Percentiles rank a stretch among this genome's conserved stretches.
These are phyloP conservation scores for Graphiopsis chlorocephala DNA, from an alignment of 2,329 filamentous ascomycete genomes.

Conservation along the genomic window DNA sequence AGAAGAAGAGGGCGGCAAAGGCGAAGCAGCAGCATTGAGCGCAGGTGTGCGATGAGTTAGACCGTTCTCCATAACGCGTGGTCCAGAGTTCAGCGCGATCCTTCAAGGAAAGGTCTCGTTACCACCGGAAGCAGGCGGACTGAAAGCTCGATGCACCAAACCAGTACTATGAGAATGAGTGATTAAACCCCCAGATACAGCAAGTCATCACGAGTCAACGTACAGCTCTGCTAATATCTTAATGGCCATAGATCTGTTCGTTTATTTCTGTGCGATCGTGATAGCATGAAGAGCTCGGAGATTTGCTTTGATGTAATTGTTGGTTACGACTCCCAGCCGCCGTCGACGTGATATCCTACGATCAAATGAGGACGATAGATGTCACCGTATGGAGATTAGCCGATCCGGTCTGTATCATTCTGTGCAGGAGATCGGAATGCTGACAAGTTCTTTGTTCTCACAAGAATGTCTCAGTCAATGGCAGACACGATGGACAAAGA, in stretches of 20 bases:
- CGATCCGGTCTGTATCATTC: not conserved
- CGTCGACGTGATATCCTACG: not conserved
- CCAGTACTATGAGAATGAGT: not conserved
- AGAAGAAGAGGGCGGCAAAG: conserved; percentile 39
- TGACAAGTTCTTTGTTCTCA: not conserved
- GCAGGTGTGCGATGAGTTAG: not conserved
- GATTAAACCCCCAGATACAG: not conserved
- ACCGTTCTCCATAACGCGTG: not conserved
- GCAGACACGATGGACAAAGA: not conserved
- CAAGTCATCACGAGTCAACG: not conserved
- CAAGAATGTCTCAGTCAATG: not conserved
- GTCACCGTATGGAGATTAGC: not conserved
- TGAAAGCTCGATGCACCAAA: not conserved
- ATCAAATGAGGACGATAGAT: not conserved
- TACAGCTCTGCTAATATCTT: not conserved
- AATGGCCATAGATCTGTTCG: not conserved
- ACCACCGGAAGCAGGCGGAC: not conserved
- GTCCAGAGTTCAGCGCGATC: not conserved
- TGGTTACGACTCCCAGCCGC: not conserved
- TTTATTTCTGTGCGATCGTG: no score
- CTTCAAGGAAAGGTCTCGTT: not conserved
- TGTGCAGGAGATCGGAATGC: not conserved
- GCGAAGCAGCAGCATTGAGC: conserved; percentile 40
- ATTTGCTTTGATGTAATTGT: not conserved
- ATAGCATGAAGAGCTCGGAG: not conserved